phyloP scores from a whole-genome alignment of 306 rosid genomes.

The Cucumis sativus region DNA sequence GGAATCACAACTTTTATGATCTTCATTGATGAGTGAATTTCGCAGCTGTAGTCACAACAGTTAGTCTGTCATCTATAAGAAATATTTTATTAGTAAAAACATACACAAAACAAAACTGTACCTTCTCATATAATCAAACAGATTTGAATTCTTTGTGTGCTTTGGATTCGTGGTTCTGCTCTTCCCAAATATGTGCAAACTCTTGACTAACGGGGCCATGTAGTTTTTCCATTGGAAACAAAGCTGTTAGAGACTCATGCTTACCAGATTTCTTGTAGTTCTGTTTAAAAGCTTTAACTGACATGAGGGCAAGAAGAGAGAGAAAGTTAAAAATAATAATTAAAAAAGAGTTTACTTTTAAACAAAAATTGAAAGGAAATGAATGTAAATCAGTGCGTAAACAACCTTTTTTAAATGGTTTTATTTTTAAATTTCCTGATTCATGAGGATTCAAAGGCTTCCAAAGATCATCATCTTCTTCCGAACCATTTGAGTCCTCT shows the following conservation, averaged over 20 bases:
- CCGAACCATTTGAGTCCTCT: conserved; percentile 37
- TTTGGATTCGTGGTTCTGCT: conserved; percentile 21
- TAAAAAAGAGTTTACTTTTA: conserved; percentile 5
- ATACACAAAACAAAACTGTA: conserved; percentile 1
- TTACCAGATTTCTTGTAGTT: conserved; percentile 15
- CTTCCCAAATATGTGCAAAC: conserved; percentile 56
- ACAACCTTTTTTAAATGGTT: conserved; percentile 83
- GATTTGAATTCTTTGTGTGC: conserved; percentile 25
- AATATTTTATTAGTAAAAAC: neutral
- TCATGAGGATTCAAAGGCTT: conserved; percentile 93
- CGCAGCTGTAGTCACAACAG: conserved; percentile 49
- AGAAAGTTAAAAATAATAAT: too few species aligned
- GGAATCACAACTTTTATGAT: conserved; percentile 25
- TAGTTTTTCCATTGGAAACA: conserved; percentile 75
- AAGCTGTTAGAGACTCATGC: conserved; percentile 23
- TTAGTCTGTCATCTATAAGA: conserved; percentile 1
- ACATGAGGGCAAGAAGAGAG: neutral
- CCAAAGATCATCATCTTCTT: conserved; percentile 74
- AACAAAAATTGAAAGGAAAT: neutral
- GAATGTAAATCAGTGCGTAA: neutral
- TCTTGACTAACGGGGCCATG: conserved; percentile 73
- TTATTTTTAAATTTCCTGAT: conserved; percentile 65
- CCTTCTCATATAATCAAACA: conserved; percentile 58
- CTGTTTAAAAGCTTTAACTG: conserved; percentile 47
- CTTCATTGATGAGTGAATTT: conserved; percentile 48